A percentile compares a stretch with the other conserved stretches of the same genome.
These are phyloP conservation scores for Tetrapisispora pingtungensis DNA, from an alignment of 805 yeast genomes.

Conservation along the genomic window DNA sequence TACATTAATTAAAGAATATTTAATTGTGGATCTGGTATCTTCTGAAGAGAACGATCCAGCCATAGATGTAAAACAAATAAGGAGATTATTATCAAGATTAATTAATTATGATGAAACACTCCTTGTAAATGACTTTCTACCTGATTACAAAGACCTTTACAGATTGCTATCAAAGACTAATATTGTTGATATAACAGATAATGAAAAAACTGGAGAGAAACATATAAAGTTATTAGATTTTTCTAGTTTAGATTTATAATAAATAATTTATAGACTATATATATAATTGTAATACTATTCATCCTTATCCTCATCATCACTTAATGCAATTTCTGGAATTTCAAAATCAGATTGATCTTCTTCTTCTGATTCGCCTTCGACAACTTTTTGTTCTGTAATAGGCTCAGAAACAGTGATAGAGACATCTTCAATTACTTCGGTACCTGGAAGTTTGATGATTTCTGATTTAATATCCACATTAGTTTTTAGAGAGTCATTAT, in stretches of 20 bases:
- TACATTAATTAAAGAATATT: slow-evolving; percentile 8
- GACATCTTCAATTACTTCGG: background rate
- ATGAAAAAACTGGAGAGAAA: slow-evolving; percentile 2
- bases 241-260: slow-evolving; percentile 1
- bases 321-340: slow-evolving; percentile 20
- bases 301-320: slow-evolving; percentile 14
- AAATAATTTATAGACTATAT: background rate
- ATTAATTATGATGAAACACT: slow-evolving; percentile 13
- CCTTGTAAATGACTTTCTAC: slow-evolving; percentile 11
- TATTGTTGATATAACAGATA: slow-evolving; percentile 4
- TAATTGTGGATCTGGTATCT: slow-evolving; percentile 11
- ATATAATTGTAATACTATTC: background rate
- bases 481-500: no score
- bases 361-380: slow-evolving; percentile 4
- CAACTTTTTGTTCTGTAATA: background rate
- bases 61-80: slow-evolving; percentile 2
- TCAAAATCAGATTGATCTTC: slow-evolving; percentile 26
- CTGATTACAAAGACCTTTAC: slow-evolving; percentile 11
- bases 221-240: slow-evolving; percentile 17
- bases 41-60: slow-evolving; percentile 4
- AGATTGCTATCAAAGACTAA: slow-evolving; percentile 14
- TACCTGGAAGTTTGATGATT: background rate
- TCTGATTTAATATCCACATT: background rate
- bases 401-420: background rate
- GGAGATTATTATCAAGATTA: slow-evolving; percentile 9